A percentile compares a stretch with the other conserved stretches of the same genome.
Conservation (phyloP, 2,329 filamentous ascomycete genomes). For the Arthrinium phaeospermum region DNA sequence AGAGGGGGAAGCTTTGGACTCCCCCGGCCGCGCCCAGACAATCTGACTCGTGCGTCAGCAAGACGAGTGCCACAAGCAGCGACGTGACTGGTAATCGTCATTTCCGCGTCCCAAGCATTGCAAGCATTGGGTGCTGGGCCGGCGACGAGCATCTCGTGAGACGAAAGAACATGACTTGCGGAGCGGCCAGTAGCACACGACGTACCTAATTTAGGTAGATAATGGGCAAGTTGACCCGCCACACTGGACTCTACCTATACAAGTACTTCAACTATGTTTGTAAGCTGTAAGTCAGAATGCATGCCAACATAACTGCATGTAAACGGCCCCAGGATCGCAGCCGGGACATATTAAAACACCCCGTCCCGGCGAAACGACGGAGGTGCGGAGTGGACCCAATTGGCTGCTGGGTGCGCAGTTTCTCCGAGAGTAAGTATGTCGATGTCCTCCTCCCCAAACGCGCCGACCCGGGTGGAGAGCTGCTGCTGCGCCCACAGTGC, state of each 20-base stretch:
- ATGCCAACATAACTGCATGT: neutral
- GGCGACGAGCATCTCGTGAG: neutral
- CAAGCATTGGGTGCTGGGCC: neutral
- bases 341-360: neutral
- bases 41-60: neutral
- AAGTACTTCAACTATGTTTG: neutral
- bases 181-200: neutral
- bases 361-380: neutral
- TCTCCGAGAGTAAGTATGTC: neutral
- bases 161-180: neutral
- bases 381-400: neutral
- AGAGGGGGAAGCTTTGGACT: neutral
- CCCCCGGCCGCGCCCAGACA: neutral
- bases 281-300: neutral
- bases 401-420: neutral
- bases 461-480: neutral
- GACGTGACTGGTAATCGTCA: neutral
- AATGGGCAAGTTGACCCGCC: neutral
- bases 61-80: neutral
- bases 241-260: neutral
- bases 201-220: neutral
- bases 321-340: neutral
- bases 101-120: neutral
- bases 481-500: neutral
- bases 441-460: neutral